Conservation (phyloP, 179 eudicot genomes). For the Carnegiea gigantea region DNA sequence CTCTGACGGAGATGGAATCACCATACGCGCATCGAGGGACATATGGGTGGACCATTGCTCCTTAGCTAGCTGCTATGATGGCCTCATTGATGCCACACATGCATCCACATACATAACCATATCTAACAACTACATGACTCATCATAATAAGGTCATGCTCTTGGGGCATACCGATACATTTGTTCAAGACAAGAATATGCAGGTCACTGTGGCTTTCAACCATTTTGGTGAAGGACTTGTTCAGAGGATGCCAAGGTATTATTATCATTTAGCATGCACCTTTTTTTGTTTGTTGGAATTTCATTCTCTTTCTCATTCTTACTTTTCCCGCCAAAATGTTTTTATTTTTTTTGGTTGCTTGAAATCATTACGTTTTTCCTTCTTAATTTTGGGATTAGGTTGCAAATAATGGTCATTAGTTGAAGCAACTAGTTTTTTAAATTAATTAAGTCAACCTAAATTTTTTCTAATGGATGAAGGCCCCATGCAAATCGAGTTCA, state of each 20-base stretch:
- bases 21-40: neutral
- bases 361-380: neutral
- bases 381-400: neutral
- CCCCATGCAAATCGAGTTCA: neutral
- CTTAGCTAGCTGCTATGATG: neutral
- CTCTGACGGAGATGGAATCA: conserved; percentile 6
- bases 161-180: conserved; percentile 10
- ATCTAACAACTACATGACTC: conserved; percentile 11
- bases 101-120: conserved; percentile 3
- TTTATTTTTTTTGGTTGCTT: neutral
- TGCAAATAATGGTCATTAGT: neutral
- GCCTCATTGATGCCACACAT: conserved; percentile 7
- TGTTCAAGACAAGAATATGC: conserved; percentile 6
- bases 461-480: neutral
- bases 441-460: neutral
- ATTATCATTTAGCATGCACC: neutral
- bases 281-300: neutral
- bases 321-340: neutral
- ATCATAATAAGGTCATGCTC: conserved; percentile 9
- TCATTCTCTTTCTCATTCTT: neutral
- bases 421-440: neutral
- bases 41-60: conserved; percentile 17
- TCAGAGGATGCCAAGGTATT: conserved; percentile 7
- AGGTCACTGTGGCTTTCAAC: conserved; percentile 1
- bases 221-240: conserved; percentile 7